These are phyloP conservation scores for Aeschynomene evenia DNA, from an alignment of 306 rosid species.

Conservation along the genomic window DNA sequence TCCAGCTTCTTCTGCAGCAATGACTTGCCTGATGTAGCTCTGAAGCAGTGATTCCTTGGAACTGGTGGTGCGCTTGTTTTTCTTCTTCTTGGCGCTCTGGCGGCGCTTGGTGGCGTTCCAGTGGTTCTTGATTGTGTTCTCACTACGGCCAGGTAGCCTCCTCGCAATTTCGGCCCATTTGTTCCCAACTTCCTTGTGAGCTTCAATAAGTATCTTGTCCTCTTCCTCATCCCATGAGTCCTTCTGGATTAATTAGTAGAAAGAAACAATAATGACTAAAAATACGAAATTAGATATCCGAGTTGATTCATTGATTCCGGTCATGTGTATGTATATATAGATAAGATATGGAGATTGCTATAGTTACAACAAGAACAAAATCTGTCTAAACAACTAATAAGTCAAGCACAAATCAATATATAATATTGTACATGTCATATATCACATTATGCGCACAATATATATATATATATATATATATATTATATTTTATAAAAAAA, in stretches of 20 bases:
- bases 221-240: conserved; percentile 76
- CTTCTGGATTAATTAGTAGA: no score
- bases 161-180: conserved; percentile 79
- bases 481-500: no score
- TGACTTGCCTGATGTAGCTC: conserved; percentile 48
- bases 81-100: conserved; percentile 39
- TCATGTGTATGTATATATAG: no score
- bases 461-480: not conserved
- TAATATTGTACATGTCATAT: no score
- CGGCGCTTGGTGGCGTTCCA: conserved; percentile 75
- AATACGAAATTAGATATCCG: not conserved
- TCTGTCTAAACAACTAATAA: no score
- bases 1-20: not conserved
- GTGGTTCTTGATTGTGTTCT: conserved; percentile 75
- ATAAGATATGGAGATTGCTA: no score
- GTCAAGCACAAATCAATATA: no score
- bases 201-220: conserved; percentile 53
- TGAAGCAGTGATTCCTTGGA: conserved; percentile 35
- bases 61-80: not conserved
- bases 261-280: not conserved
- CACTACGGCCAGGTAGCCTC: conserved; percentile 55
- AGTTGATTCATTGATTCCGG: no score
- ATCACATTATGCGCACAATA: no score
- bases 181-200: conserved; percentile 62
- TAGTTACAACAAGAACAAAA: no score